A percentile compares a stretch with the other conserved stretches of the same genome.
Evolutionary conservation across 2,329 filamentous ascomycete species (phyloP).

Genomic region (Sclerotinia sclerotiorum): DNA sequence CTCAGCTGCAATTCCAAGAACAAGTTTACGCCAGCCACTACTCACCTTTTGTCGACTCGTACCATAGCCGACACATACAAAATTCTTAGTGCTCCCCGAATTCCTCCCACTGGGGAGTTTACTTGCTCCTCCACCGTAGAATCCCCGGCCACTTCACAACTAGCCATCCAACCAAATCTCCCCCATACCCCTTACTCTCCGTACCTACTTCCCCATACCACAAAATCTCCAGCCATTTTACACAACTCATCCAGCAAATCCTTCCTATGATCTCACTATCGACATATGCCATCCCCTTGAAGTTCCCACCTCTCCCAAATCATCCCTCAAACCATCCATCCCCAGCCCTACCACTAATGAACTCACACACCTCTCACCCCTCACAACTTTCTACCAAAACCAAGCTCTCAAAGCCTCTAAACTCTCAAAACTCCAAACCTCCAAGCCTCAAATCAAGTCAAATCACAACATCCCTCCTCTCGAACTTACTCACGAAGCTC

Average conservation of each 20-base stretch:
- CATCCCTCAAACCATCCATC: too few species aligned
- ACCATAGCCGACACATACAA: too few species aligned
- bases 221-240: not conserved
- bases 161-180: not conserved
- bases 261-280: not conserved
- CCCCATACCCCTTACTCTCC: not conserved
- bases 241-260: not conserved
- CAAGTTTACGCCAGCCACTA: too few species aligned
- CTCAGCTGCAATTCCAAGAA: too few species aligned
- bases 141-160: not conserved
- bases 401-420: not conserved
- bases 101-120: not conserved
- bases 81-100: too few species aligned
- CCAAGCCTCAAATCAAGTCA: not conserved
- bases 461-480: not conserved
- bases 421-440: not conserved
- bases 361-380: not conserved
- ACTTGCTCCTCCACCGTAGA: not conserved
- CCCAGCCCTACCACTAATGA: not conserved
- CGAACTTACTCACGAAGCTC: constrained; percentile 6
- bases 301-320: not conserved
- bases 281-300: not conserved
- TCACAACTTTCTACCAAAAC: not conserved
- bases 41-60: too few species aligned
- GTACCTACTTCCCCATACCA: too few species aligned